Percentiles rank a stretch among this genome's conserved stretches.
Conservation (phyloP, 169 alveolate genomes). For the Plasmodium knowlesi region DNA sequence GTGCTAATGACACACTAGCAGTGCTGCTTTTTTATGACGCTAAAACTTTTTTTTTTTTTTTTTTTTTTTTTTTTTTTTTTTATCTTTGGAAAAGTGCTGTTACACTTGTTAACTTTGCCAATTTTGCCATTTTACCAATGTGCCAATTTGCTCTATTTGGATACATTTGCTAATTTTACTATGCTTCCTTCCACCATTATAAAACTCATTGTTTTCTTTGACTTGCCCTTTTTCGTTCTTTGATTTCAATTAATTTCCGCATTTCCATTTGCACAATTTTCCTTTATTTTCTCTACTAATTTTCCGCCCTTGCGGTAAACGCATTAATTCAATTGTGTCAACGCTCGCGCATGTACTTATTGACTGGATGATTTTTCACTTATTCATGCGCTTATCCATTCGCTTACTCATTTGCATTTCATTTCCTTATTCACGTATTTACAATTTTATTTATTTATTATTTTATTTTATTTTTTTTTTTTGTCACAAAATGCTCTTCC, state of each 20-base stretch:
- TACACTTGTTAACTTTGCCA: slow-evolving; percentile 30
- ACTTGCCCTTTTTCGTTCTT: not conserved
- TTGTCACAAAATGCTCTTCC: slow-evolving; percentile 23
- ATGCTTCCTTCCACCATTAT: not conserved
- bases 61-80: slow-evolving; percentile 16
- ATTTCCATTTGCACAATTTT: slow-evolving; percentile 21
- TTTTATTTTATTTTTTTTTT: not conserved
- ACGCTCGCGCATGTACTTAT: not conserved
- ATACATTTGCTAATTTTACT: not conserved
- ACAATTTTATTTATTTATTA: not conserved
- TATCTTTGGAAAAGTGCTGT: not conserved
- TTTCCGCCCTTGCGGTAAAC: not conserved
- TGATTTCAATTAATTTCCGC: slow-evolving; percentile 30
- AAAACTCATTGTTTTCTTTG: not conserved
- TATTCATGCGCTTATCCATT: not conserved
- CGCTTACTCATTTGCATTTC: not conserved
- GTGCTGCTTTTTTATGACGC: not conserved
- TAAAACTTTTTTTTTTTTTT: slow-evolving; percentile 24
- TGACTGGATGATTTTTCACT: not conserved
- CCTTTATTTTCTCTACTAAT: slow-evolving; percentile 15
- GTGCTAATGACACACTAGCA: slow-evolving; percentile 4
- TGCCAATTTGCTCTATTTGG: not conserved
- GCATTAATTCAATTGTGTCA: slow-evolving; percentile 32
- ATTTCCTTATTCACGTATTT: not conserved
- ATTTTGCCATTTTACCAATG: not conserved